Evolutionary conservation across 495 filamentous ascomycete species (phyloP).

Genomic region (Aspergillus diversus): DNA sequence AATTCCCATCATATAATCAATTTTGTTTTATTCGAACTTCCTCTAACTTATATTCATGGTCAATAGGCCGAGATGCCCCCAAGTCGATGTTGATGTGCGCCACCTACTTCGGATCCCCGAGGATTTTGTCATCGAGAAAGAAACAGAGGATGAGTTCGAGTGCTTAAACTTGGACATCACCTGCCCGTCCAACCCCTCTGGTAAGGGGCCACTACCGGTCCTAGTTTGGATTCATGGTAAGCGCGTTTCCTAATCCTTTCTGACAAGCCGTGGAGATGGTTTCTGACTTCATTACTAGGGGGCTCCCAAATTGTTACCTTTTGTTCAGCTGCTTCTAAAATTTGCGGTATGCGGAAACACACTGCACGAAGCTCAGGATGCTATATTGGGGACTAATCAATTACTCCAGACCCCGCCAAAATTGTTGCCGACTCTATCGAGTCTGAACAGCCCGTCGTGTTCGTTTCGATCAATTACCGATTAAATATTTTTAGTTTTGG

Average conservation of each 20-base stretch:
- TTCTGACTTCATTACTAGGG: conserved; percentile 22
- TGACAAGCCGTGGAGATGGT: no score
- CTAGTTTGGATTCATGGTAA: conserved; percentile 51
- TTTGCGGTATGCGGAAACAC: conserved; percentile 35
- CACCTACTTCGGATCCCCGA: conserved; percentile 44
- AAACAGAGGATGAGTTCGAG: conserved; percentile 47
- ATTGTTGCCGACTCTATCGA: conserved; percentile 42
- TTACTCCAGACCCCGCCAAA: conserved; percentile 34
- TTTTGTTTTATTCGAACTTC: no score
- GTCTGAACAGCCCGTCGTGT: conserved; percentile 52
- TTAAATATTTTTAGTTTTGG: conserved; percentile 68
- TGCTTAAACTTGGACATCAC: conserved; percentile 50
- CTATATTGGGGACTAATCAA: not conserved
- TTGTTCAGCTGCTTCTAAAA: conserved; percentile 45
- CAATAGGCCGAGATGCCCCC: conserved; percentile 42
- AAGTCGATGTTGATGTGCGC: conserved; percentile 40
- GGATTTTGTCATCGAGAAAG: conserved; percentile 34
- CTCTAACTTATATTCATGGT: conserved; percentile 6
- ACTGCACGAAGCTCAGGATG: not conserved
- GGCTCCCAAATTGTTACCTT: conserved; percentile 47
- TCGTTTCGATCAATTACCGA: conserved; percentile 68
- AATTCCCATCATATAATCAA: no score
- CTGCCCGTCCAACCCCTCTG: conserved; percentile 28
- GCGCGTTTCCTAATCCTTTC: not conserved
- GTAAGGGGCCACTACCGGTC: conserved; percentile 34